These are phyloP conservation scores for Xerocomus potaroensis DNA, from an alignment of 768 basidiomycete genomes.

Conservation along the genomic window DNA sequence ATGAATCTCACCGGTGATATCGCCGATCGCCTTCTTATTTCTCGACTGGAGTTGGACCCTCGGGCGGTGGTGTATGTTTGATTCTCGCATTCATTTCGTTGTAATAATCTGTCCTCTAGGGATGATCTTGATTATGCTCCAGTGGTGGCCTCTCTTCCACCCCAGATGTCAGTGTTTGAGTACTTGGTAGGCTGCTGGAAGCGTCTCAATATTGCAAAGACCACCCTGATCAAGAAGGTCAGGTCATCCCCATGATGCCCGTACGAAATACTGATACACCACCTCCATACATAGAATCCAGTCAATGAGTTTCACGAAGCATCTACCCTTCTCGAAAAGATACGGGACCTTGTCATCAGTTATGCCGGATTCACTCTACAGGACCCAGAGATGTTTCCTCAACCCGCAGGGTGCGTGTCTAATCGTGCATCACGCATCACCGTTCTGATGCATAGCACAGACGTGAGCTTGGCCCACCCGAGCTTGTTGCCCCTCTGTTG, in stretches of 20 bases:
- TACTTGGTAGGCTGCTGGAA: constrained; percentile 93
- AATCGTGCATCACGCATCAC: not conserved
- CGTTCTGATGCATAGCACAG: constrained; percentile 33
- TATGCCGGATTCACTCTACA: constrained; percentile 87
- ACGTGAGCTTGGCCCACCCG: constrained; percentile 68
- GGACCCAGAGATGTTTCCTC: constrained; percentile 93
- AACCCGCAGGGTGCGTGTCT: constrained; percentile 63
- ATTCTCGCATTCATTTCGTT: constrained; percentile 3
- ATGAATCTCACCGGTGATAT: constrained; percentile 52
- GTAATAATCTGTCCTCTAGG: constrained; percentile 31
- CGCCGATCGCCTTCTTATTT: constrained; percentile 76
- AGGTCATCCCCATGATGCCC: not conserved
- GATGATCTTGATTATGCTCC: constrained; percentile 73
- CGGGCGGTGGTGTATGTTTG: constrained; percentile 59
- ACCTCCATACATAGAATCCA: constrained; percentile 46
- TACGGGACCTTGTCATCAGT: constrained; percentile 79
- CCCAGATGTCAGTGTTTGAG: constrained; percentile 78
- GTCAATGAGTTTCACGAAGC: constrained; percentile 57
- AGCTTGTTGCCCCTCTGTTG: constrained; percentile 79
- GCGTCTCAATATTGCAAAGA: constrained; percentile 57
- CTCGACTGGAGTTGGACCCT: constrained; percentile 78
- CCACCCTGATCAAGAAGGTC: constrained; percentile 63
- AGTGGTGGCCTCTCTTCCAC: constrained; percentile 72
- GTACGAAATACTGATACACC: constrained; percentile 33
- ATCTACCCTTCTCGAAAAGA: constrained; percentile 59